phyloP scores from a whole-genome alignment of 306 rosid genomes.

The Castanea crenata region DNA sequence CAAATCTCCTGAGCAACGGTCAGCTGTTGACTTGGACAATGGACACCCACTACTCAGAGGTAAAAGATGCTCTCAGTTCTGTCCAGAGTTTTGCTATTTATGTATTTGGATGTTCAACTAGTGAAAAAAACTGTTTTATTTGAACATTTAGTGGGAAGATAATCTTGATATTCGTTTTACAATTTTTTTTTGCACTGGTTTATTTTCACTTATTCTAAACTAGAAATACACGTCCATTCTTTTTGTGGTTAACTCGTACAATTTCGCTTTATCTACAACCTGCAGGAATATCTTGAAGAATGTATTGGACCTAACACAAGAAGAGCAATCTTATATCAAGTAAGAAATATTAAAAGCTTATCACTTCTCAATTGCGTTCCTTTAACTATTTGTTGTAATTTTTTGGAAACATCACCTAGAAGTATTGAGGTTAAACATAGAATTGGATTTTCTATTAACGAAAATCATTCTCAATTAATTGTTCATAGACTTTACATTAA shows the following conservation, averaged over 20 bases:
- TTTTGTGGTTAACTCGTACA: conserved; percentile 13
- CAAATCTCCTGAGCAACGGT: conserved; percentile 90
- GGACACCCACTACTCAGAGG: conserved; percentile 80
- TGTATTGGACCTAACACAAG: conserved; percentile 65
- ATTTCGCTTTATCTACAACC: conserved; percentile 6
- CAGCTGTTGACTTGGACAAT: conserved; percentile 88
- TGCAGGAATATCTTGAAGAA: conserved; percentile 96
- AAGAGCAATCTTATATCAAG: conserved; percentile 72
- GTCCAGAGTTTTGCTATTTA: background rate
- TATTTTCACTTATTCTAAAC: background rate
- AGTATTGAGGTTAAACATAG: background rate
- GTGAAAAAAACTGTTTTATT: background rate
- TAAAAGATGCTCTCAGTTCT: conserved; percentile 21
- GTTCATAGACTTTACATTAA: background rate
- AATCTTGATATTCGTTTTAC: background rate
- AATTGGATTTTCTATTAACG: background rate
- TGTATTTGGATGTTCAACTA: background rate
- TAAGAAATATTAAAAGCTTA: conserved; percentile 24
- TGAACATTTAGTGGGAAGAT: background rate
- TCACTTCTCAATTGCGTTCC: background rate
- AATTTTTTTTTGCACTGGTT: background rate
- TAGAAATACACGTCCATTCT: background rate
- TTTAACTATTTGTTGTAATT: background rate
- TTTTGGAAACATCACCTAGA: background rate
- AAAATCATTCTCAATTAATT: background rate